Evolutionary conservation across 768 basidiomycete genomes (phyloP).

Genomic region (Boletus speciosus): DNA sequence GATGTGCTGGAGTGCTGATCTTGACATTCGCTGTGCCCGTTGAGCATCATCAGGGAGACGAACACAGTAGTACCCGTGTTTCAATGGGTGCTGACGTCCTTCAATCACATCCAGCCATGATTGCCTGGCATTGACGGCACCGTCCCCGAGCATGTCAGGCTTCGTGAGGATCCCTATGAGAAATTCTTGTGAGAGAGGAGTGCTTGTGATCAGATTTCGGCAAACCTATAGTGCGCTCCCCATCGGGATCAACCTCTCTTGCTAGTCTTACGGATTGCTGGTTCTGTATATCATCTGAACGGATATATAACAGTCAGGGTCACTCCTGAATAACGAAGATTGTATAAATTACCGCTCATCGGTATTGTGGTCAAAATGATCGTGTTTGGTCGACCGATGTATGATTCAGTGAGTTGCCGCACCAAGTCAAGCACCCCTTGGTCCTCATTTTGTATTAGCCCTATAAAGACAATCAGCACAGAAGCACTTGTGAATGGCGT

Average conservation of each 20-base stretch:
- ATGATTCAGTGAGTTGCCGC: constrained; percentile 41
- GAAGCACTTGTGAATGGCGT: neutral
- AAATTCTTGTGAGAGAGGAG: neutral
- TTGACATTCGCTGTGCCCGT: constrained; percentile 38
- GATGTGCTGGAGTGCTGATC: constrained; percentile 34
- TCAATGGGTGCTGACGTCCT: constrained; percentile 43
- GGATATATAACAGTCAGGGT: neutral
- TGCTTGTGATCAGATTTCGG: neutral
- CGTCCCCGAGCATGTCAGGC: constrained; percentile 51
- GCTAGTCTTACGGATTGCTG: constrained; percentile 58
- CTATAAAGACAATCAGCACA: constrained; percentile 28
- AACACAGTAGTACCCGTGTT: constrained; percentile 63
- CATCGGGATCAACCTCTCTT: constrained; percentile 46
- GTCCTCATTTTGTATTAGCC: constrained; percentile 55
- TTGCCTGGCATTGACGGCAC: constrained; percentile 38
- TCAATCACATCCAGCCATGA: constrained; percentile 53
- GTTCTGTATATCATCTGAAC: constrained; percentile 65
- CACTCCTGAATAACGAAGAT: neutral
- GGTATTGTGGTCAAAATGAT: constrained; percentile 66
- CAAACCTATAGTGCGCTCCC: constrained; percentile 61
- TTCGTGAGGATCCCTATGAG: constrained; percentile 64
- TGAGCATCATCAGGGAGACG: constrained; percentile 61
- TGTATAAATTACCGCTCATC: constrained; percentile 46
- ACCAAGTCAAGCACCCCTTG: constrained; percentile 43
- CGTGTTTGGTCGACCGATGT: constrained; percentile 49